These are phyloP conservation scores for Penicillium italicum DNA, from an alignment of 2,329 filamentous ascomycete genomes.

Conservation along the genomic window DNA sequence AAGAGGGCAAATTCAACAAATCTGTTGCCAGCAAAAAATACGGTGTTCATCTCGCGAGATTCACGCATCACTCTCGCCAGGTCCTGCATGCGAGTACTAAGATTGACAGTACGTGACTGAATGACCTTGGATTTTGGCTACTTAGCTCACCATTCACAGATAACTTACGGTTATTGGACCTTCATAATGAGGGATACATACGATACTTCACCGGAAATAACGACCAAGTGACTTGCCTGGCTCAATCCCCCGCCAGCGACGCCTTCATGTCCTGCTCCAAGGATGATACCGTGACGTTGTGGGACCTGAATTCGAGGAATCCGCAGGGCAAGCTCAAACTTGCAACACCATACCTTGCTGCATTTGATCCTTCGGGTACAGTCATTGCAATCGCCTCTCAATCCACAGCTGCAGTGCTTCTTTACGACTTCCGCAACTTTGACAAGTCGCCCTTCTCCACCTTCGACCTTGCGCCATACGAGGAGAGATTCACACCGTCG, in stretches of 20 bases:
- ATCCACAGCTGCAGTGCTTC: slow-evolving; percentile 70
- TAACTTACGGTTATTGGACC: slow-evolving; percentile 78
- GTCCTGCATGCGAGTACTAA: slow-evolving; percentile 97
- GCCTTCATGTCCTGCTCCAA: slow-evolving; percentile 87
- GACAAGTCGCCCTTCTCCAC: slow-evolving; percentile 84
- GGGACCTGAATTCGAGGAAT: slow-evolving; percentile 79
- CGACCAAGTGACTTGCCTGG: slow-evolving; percentile 74
- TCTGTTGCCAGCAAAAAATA: slow-evolving; percentile 94
- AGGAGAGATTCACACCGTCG: slow-evolving; percentile 53
- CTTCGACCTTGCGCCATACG: slow-evolving; percentile 67
- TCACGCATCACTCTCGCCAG: slow-evolving; percentile 85
- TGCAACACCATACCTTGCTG: slow-evolving; percentile 73
- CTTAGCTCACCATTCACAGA: slow-evolving; percentile 38
- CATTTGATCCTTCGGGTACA: slow-evolving; percentile 87
- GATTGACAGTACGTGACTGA: slow-evolving; percentile 64
- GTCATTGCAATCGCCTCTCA: slow-evolving; percentile 89
- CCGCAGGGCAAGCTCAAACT: slow-evolving; percentile 77
- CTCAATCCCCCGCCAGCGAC: slow-evolving; percentile 81
- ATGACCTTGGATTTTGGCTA: neutral
- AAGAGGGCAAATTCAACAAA: slow-evolving; percentile 85
- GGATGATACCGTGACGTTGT: slow-evolving; percentile 87
- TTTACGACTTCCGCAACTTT: slow-evolving; percentile 93
- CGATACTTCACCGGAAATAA: slow-evolving; percentile 94
- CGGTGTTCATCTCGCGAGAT: slow-evolving; percentile 87
- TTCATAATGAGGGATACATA: slow-evolving; percentile 91